Percentiles rank a stretch among this genome's conserved stretches.
Evolutionary conservation across 106 monocot genomes (phyloP).

Genomic region (Acorus calamus): DNA sequence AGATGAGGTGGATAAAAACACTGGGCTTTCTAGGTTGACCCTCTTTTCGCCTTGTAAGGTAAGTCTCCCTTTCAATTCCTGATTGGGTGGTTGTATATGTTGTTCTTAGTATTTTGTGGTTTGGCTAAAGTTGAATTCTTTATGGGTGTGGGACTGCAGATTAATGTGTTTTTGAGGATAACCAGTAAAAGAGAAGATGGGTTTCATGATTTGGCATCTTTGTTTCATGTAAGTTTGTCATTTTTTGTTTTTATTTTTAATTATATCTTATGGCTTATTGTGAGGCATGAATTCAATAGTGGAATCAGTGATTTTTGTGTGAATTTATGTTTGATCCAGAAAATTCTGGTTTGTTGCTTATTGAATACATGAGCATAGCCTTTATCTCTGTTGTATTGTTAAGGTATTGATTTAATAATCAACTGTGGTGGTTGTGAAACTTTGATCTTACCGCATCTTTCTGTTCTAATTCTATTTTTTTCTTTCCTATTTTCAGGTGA

Average conservation of each 20-base stretch:
- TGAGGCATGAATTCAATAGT: background rate
- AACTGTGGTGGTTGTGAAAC: too few species aligned
- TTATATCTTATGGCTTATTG: background rate
- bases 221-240: conserved; percentile 79
- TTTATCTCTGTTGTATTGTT: too few species aligned
- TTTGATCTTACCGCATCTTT: too few species aligned
- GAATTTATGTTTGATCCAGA: too few species aligned
- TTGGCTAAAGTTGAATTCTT: conserved; percentile 1
- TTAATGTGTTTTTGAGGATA: conserved; percentile 95
- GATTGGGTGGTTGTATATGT: background rate
- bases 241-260: background rate
- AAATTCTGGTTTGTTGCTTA: too few species aligned
- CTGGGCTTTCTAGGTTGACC: conserved; percentile 56
- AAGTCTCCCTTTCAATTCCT: conserved; percentile 1
- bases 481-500: conserved; percentile 36
- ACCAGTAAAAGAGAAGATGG: conserved; percentile 91
- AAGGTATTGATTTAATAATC: too few species aligned
- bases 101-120: background rate
- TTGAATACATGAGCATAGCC: too few species aligned
- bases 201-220: conserved; percentile 93
- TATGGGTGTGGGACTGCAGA: conserved; percentile 24
- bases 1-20: conserved; percentile 66
- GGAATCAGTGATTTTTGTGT: too few species aligned
- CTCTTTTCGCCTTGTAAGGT: conserved; percentile 99
- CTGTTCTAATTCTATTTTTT: too few species aligned